These are phyloP conservation scores for Yarrowia sp. DNA, from an alignment of 805 yeast species.

Conservation along the genomic window DNA sequence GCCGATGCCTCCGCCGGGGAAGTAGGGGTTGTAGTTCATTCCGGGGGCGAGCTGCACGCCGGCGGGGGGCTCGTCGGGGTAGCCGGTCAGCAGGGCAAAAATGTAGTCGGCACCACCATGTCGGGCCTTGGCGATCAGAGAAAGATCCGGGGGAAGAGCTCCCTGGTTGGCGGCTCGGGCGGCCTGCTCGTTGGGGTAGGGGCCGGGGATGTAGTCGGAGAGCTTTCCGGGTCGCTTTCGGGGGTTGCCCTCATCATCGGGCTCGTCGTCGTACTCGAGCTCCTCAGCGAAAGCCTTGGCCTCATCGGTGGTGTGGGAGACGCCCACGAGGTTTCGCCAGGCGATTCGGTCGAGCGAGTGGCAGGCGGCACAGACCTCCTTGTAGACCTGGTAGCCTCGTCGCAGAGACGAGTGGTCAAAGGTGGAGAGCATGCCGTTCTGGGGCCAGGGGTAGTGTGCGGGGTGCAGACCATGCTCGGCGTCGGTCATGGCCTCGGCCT, in stretches of 20 bases:
- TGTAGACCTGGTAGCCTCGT: conserved; percentile 98
- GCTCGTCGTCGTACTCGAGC: conserved; percentile 95
- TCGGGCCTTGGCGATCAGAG: conserved; percentile 96
- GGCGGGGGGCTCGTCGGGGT: conserved; percentile 98
- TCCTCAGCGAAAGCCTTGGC: conserved; percentile 93
- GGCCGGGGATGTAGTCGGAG: conserved; percentile 92
- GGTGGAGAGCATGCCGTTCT: conserved; percentile 78
- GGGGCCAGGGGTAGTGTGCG: conserved; percentile 90
- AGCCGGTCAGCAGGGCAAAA: conserved; percentile 92
- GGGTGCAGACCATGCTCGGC: conserved; percentile 99
- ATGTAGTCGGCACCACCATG: conserved; percentile 97
- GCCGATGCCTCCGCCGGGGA: conserved; percentile 99
- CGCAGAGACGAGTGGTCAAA: conserved; percentile 95
- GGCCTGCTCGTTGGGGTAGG: conserved; percentile 97
- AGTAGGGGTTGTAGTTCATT: conserved; percentile 97
- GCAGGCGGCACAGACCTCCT: conserved; percentile 98
- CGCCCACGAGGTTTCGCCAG: conserved; percentile 98
- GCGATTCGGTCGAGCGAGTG: conserved; percentile 96
- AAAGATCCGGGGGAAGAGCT: conserved; percentile 97
- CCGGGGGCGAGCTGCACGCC: conserved; percentile 94
- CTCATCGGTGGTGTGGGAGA: conserved; percentile 86
- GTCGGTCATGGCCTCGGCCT: conserved; percentile 95
- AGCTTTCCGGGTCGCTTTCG: conserved; percentile 97
- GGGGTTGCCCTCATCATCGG: conserved; percentile 95
- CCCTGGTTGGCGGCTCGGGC: conserved; percentile 99